Evolutionary conservation across 805 yeast species (phyloP), one percentile per base, ranked within the genome.

Genomic region (Teunomyces panamensis): DNA sequence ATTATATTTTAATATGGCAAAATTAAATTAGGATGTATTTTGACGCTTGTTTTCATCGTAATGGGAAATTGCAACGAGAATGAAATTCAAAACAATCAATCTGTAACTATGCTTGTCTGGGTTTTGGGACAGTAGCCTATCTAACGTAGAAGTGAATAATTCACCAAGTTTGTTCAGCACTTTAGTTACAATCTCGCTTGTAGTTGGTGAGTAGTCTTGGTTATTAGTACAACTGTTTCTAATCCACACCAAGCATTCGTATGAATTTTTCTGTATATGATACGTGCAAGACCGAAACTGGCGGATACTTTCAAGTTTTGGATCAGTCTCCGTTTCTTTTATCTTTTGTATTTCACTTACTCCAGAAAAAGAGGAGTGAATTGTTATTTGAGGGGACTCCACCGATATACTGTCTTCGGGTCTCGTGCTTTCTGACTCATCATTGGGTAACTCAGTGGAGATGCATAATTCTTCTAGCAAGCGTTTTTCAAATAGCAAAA

Each of bases 381-480:
- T 68, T 43, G 75, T 72, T 11, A 75, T 59, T 2, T 75, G 74
- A 3, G 77, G 70, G 13, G 63, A 56, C 8, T 69, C 71, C 13
- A 54, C 60, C 11, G 59, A 59, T 8, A 39, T 42, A 2, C 60
- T 64, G 2, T 57, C 67, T 46, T 55, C 55, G 20, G 71, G 75
- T 9, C 50, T 49, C 0, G 85, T 77, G 27, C 74, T 74, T 32
- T 67, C 71, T 4, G 76, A 73, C 9, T 76, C 77, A 3, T 62
- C 64, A 1, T 61, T 62, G 0, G 89, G 87, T 47, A 81, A 69
- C 2, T 60, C 51, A 0, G 75, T 55, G 33, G 84, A 75, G 5
- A 85, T 55, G 4, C 69, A 56, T 47, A 76, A 75, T 52, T 85
- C 91, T 62, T 86, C 94, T 9, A 77, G 51, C 0, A 80, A 69